Evolutionary conservation across 306 rosid species (phyloP), one percentile per base, ranked within the genome.

Genomic region (Phaseolus lunatus): DNA sequence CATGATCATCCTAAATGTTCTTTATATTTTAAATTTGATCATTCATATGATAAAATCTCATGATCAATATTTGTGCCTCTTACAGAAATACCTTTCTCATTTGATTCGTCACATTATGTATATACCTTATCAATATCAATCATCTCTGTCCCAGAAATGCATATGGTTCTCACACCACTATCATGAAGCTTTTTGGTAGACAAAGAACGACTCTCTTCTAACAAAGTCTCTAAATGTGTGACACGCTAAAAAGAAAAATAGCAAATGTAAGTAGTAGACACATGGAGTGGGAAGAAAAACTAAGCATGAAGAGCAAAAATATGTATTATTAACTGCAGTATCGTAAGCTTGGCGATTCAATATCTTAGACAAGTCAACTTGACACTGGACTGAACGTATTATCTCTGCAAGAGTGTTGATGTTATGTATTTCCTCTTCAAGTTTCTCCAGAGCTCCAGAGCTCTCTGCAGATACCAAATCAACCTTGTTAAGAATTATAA

Each of bases 401-500:
- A 92, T 88, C 72, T 76, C 89, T 67, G 89, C 93, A 15, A 95
- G 98, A 18, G 97, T 83, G 50, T 95, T 95, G 66, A 95, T 88
- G 70, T 81, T 87, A 84, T 74, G 92, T 74, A 95, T 92, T 81
- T 92, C 98, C 79, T 83, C 90, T 84, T 89, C 96, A 22, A 95
- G 89, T 83, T 90, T 90, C 85, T 90, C 86, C 84, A 90, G 79
- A 81, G 71, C 82, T 49, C 69, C 90, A 72, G 89, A 84, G 43
- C 86, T 86, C 75, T 90, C 95, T 75, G 89, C 85, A 86, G 96
- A 85, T 78, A 90, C 93, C 93, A 95, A 87, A 88, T 95, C 98
- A 85, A 92, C 96, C 91, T 95, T 95, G 88, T 92, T 95, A 87
- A 95, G 97, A 87, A 92, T 87, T 83, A 90, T 78, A 84, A 89